A percentile compares a stretch with the other conserved stretches of the same genome.
Evolutionary conservation across 2,329 filamentous ascomycete genomes (phyloP).

Genomic region (Exophiala sp.): DNA sequence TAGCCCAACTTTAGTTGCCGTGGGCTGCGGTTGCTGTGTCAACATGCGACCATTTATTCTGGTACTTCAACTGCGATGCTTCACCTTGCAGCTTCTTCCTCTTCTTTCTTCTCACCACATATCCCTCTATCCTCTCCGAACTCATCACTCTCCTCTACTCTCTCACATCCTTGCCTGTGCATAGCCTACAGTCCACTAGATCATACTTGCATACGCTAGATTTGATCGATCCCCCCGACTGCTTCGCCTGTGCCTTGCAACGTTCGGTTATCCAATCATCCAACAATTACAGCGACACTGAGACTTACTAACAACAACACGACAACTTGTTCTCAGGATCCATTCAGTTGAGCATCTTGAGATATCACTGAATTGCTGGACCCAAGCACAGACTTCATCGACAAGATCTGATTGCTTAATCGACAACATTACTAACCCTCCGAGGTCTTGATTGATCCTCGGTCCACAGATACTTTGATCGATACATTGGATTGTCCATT

Average conservation of each 20-base stretch:
- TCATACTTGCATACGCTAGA: slow-evolving; percentile 30
- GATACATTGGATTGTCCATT: slow-evolving; percentile 48
- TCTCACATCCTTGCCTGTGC: slow-evolving; percentile 33
- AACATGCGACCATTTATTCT: slow-evolving; percentile 4
- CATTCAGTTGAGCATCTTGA: slow-evolving; percentile 38
- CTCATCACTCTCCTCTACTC: slow-evolving; percentile 31
- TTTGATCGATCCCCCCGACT: slow-evolving; percentile 36
- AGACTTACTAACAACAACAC: slow-evolving; percentile 30
- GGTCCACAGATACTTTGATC: slow-evolving; percentile 33
- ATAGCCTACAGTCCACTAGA: slow-evolving; percentile 37
- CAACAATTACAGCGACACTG: slow-evolving; percentile 31
- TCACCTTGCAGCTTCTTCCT: slow-evolving; percentile 23
- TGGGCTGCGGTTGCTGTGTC: slow-evolving; percentile 12
- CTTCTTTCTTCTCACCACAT: slow-evolving; percentile 28
- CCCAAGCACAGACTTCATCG: slow-evolving; percentile 31
- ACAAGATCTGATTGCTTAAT: slow-evolving; percentile 34
- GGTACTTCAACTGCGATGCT: slow-evolving; percentile 6
- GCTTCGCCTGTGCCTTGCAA: slow-evolving; percentile 30
- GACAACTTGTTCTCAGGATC: slow-evolving; percentile 32
- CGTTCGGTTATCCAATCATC: slow-evolving; percentile 34
- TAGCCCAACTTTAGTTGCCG: not conserved
- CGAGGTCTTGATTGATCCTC: slow-evolving; percentile 30
- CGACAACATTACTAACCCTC: slow-evolving; percentile 33
- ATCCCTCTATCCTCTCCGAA: slow-evolving; percentile 27
- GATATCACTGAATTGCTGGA: slow-evolving; percentile 33